Base-by-base conservation (phyloP, 129 eudicot genomes). In the Flaveria trinervia region DNA sequence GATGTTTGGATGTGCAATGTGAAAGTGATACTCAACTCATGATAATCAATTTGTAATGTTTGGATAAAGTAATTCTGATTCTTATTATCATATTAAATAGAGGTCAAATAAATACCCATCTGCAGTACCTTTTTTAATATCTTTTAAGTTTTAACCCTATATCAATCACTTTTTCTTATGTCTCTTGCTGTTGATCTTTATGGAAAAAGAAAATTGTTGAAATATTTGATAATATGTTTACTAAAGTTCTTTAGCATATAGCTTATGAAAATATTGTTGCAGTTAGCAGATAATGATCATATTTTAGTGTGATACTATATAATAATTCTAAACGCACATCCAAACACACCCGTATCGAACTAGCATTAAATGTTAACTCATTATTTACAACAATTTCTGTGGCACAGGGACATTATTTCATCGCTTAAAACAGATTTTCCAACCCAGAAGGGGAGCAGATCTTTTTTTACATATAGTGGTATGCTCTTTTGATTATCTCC, bases 381-480 rank as follows among this genome's bases (percentile, higher is more conserved):
- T 16, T 52, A 3, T 17, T 62, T 25, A 46, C 51, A 70, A 71
- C 49, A 12, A 56, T 46, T 73, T 70, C 10, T 79, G 14, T 72
- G 71, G 43, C 75, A 79, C 74, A 80, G 79, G 70, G 83, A 73
- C 2, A 12, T 36, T 75, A 28, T 68, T 44, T 74, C 84, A 44
- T 66, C 79, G 12, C 5, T 30, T 20, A 74, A 80, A 67, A 1
- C 71, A 12, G 80, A 67, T 44, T 55, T 80, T 59, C 4, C 22
- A 2, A 73, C 80, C 45, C 75, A 75, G 41, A 80, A 57, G 54
- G 74, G 80, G 84, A 43, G 59, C 46, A 67, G 84, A 56, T 67
- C 84, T 33, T 80, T 80, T 68, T 74, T 68, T 67, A 67, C 80
- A 73, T 60, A 30, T 69, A 80, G 76, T 80, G 84, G 84, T 80